These are phyloP conservation scores for Backusella psychrophila DNA, from an alignment of 192 early-diverging fungal genomes.

Conservation along the genomic window DNA sequence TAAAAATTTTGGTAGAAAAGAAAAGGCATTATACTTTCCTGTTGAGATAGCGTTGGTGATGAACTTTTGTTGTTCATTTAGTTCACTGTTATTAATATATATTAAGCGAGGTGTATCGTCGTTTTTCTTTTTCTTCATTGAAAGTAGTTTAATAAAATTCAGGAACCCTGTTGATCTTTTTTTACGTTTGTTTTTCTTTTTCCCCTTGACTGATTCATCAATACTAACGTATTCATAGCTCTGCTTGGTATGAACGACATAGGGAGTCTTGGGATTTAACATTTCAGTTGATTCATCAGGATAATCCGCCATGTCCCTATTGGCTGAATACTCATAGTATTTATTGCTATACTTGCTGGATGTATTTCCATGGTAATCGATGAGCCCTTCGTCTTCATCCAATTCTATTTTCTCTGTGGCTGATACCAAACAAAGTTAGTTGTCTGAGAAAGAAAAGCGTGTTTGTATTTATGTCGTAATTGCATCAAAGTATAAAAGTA, in stretches of 20 bases:
- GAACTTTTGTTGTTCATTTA: constrained; percentile 76
- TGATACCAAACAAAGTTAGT: not conserved
- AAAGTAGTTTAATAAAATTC: not conserved
- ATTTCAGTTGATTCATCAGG: not conserved
- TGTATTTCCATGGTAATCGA: not conserved
- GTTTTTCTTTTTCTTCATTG: not conserved
- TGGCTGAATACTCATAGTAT: not conserved
- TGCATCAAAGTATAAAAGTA: not conserved
- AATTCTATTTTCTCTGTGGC: not conserved
- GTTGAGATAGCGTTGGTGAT: constrained; percentile 94
- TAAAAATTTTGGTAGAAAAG: constrained; percentile 95
- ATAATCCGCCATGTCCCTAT: not conserved
- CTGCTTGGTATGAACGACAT: not conserved
- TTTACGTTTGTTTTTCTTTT: not conserved
- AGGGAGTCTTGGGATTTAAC: not conserved
- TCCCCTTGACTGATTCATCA: not conserved
- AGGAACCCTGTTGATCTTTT: not conserved
- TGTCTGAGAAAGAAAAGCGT: not conserved
- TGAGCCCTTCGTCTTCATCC: not conserved
- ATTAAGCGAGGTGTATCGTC: constrained; percentile 59
- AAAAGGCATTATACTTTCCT: constrained; percentile 89
- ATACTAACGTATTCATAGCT: not conserved
- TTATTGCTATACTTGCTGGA: not conserved
- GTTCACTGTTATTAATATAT: constrained; percentile 79
- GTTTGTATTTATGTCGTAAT: no score